Conservation (phyloP, 2,329 filamentous ascomycete species). For the Sarocladium brachiariae region DNA sequence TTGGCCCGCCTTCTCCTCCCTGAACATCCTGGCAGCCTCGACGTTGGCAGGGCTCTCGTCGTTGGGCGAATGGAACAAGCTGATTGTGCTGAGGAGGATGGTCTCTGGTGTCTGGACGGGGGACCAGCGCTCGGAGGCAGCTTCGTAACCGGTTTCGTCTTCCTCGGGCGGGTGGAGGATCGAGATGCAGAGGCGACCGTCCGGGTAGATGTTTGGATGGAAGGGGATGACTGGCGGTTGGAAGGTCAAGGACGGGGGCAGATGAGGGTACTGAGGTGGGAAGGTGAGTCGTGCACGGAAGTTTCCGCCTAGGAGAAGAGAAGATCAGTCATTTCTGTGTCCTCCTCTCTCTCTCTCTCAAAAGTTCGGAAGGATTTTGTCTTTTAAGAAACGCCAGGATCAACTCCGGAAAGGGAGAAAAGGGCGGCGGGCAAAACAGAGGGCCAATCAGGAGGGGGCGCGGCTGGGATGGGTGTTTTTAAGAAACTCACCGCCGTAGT, state of each 20-base stretch:
- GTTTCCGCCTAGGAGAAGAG: slow-evolving; percentile 88
- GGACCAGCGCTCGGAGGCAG: slow-evolving; percentile 82
- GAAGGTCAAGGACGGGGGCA: slow-evolving; percentile 86
- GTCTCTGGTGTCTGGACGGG: slow-evolving; percentile 94
- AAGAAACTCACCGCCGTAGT: slow-evolving; percentile 74
- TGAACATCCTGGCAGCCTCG: slow-evolving; percentile 82
- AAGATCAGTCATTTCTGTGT: no score
- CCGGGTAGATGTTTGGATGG: slow-evolving; percentile 89
- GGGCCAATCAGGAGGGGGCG: no score
- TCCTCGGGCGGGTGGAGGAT: slow-evolving; percentile 95
- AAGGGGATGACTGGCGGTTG: slow-evolving; percentile 68
- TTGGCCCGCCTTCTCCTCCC: slow-evolving; percentile 61
- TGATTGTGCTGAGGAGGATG: slow-evolving; percentile 86
- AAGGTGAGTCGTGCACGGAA: slow-evolving; percentile 83
- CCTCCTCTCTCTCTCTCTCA: slow-evolving; percentile 9
- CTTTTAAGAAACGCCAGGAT: no score
- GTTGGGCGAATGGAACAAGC: slow-evolving; percentile 86
- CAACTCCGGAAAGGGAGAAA: no score
- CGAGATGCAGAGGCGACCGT: slow-evolving; percentile 88
- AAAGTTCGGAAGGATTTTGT: background rate
- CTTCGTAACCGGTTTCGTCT: slow-evolving; percentile 90
- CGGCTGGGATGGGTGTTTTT: no score
- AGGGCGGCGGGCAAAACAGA: no score
- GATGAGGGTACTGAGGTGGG: slow-evolving; percentile 76
- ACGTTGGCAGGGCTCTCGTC: slow-evolving; percentile 94